Evolutionary conservation across 257 asterid species (phyloP), one percentile per base, ranked within the genome.

Genomic region (Nicotiana otophora): DNA sequence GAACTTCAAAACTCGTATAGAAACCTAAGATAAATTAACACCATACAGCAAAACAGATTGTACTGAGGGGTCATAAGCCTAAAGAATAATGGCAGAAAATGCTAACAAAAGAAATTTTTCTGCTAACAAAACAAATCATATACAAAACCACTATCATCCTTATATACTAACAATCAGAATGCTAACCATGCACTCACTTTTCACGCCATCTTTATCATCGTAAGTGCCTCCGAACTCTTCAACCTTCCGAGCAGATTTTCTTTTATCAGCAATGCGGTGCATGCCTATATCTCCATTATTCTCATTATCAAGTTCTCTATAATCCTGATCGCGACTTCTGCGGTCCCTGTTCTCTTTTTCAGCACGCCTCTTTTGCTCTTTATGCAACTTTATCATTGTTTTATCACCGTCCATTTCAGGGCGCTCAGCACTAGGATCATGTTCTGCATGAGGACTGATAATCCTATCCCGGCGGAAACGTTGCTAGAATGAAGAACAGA

Each of bases 191-290:
- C 81, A 90, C 97, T 90, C 86, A 93, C 97, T 89, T 89, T 88
- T 93, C 83, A 91, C 72, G 30, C 94, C 86, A 77, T 90, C 93
- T 88, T 90, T 93, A 84, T 93, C 96, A 82, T 90, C 93, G 76
- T 53, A 84, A 51, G 91, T 84, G 51, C 91, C 95, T 72, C 91
- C 93, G 57, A 87, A 85, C 65, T 90, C 96, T 69, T 90, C 96
- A 81, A 64, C 86, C 83, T 90, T 92, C 82, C 84, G 88, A 77
- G 85, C 87, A 77, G 93, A 82, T 88, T 91, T 93, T 83, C 84
- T 88, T 85, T 93, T 92, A 67, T 91, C 97, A 75, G 92, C 54
- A 87, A 78, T 89, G 68, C 90, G 89, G 83, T 88, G 93, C 89
- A 85, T 85, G 90, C 81, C 83, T 66, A 82, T 77, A 42, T 90